Base-by-base conservation (phyloP, 2,329 filamentous ascomycete species). In the Polychaeton citri region DNA sequence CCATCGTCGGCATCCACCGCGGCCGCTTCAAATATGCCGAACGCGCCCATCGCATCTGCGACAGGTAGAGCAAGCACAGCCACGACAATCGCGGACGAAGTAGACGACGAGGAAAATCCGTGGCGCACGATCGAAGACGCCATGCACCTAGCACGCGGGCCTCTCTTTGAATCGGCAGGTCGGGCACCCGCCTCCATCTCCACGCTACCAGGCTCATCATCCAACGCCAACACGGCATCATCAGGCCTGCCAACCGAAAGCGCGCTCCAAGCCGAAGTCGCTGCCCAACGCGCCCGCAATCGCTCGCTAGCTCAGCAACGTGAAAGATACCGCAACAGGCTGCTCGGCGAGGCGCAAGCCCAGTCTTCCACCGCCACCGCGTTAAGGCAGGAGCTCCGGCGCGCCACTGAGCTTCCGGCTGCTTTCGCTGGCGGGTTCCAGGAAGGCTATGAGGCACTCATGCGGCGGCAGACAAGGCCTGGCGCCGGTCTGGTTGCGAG, bases 41-140 rank as follows among this genome's bases (percentile, higher is more conserved):
- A 5, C 28, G 21, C 19, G 19, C 33, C 26, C 32, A 21, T 5
- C 30, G 32, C 32, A 35, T 13, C 17, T 35, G 21, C 32, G 9
- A 30, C 37, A 21, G 21, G 32, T 17, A 32, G 17, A 12, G 37
- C 36, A 26, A 38, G 13, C 26, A 17, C 18, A 13, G 55, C 54
- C 5, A 30, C 42, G 46, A 6, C 53, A 50, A 19, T 48, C 45
- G 37, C 52, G 47, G 35, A 46, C 20, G 33, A 39, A 16, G 37
- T 42, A 19, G 45, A 28, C n/a, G 38, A 42, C 2, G 42, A 60
- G 21, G 62, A 65, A 33, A 54, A 54, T 32, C 62, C 65, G 7
- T 68, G 64, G 64, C 61, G 60, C 30, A 64, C 60, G 3, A 66
- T 68, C 31, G 60, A 67, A 47, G 61, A 62, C 26, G 63, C 63